A percentile compares a stretch with the other conserved stretches of the same genome.
Evolutionary conservation across 2,329 filamentous ascomycete species (phyloP).

Genomic region (Venturiaceae sp.): DNA sequence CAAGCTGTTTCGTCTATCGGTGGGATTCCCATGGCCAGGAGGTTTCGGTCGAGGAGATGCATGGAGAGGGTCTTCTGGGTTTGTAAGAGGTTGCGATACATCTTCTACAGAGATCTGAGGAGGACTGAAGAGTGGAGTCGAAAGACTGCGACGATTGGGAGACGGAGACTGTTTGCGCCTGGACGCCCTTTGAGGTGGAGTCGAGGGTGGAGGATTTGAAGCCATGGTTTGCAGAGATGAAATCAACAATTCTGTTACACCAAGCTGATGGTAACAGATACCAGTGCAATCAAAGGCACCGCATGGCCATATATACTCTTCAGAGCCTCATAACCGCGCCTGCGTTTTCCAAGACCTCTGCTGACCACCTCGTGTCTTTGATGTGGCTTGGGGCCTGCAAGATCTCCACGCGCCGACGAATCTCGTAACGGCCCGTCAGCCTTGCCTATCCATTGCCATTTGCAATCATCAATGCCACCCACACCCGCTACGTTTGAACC

Average conservation of each 20-base stretch:
- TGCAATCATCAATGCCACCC: no score
- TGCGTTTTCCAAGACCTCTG: not conserved
- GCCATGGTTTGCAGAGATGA: not conserved
- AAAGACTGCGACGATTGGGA: not conserved
- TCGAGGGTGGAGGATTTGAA: not conserved
- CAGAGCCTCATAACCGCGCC: not conserved
- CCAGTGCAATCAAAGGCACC: not conserved
- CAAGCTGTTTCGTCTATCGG: not conserved
- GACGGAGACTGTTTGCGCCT: not conserved
- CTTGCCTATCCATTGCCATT: not conserved
- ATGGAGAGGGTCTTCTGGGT: slow-evolving; percentile 6
- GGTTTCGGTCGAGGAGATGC: not conserved
- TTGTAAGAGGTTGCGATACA: slow-evolving; percentile 14
- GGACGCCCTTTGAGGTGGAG: not conserved
- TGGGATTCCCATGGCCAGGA: not conserved
- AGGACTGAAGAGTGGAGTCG: slow-evolving; percentile 5
- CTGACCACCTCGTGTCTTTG: not conserved
- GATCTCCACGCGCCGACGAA: no score
- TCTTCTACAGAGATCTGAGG: slow-evolving; percentile 26
- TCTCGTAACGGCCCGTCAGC: not conserved
- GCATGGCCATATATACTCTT: not conserved
- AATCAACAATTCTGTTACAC: not conserved
- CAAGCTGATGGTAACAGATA: not conserved
- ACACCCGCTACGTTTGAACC: not conserved
- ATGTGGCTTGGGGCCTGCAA: not conserved